Percentiles rank a stretch among this genome's conserved stretches.
phyloP scores from a whole-genome alignment of 2,329 filamentous ascomycete genomes.

The Cucurbitaria berberidis region DNA sequence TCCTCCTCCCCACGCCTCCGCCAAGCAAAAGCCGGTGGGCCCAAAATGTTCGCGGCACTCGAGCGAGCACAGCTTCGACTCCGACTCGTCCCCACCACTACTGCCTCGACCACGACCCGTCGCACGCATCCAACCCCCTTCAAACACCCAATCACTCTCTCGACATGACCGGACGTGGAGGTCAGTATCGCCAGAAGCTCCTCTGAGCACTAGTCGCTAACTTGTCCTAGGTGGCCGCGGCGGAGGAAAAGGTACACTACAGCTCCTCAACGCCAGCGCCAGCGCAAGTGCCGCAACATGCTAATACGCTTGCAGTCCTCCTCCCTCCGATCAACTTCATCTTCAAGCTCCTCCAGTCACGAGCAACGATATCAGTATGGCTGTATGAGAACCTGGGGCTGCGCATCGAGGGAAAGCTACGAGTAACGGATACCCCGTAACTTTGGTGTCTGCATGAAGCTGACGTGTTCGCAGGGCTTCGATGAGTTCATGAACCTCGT shows the following conservation, averaged over 20 bases:
- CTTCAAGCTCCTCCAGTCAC: constrained; percentile 87
- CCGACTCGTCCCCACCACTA: constrained; percentile 18
- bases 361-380: constrained; percentile 91
- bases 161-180: constrained; percentile 43
- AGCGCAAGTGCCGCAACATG: constrained; percentile 9
- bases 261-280: constrained; percentile 5
- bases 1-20: constrained; percentile 36
- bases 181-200: constrained; percentile 22
- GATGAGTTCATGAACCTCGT: constrained; percentile 99
- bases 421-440: constrained; percentile 63
- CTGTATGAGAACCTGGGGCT: constrained; percentile 94
- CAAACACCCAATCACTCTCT: constrained; percentile 6
- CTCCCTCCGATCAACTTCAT: constrained; percentile 86
- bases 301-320: constrained; percentile 58
- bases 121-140: constrained; percentile 3
- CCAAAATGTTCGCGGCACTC: constrained; percentile 36
- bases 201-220: constrained; percentile 25
- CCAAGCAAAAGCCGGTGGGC: constrained; percentile 24
- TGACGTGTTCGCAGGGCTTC: constrained; percentile 71
- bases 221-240: constrained; percentile 61
- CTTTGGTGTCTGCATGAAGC: constrained; percentile 3
- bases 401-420: constrained; percentile 94
- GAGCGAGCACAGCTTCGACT: constrained; percentile 23
- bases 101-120: constrained; percentile 5
- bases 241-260: constrained; percentile 51